phyloP scores from a whole-genome alignment of 2,329 filamentous ascomycete genomes.

The Alternaria viburni region DNA sequence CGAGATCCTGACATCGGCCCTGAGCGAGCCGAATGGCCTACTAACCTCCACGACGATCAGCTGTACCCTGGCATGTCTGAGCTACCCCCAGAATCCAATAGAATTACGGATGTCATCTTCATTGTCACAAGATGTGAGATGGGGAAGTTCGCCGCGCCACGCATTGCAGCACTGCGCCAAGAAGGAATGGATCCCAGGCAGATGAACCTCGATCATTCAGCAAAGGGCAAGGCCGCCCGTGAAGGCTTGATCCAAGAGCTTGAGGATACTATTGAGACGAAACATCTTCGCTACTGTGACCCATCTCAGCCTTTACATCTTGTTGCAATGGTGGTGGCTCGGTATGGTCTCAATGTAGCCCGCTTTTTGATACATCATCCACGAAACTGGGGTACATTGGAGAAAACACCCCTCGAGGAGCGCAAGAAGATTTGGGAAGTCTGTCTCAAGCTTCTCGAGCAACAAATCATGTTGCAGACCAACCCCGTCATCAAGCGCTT shows the following conservation, averaged over 20 bases:
- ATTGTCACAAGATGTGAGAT: conserved; percentile 47
- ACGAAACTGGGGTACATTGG: conserved; percentile 61
- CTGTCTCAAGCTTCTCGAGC: conserved; percentile 68
- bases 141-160: conserved; percentile 35
- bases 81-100: conserved; percentile 39
- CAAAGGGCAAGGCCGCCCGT: conserved; percentile 5
- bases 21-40: conserved; percentile 56
- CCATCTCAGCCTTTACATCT: conserved; percentile 64
- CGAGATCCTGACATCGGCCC: conserved; percentile 48
- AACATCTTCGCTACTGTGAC: conserved; percentile 45
- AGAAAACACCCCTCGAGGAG: conserved; percentile 68
- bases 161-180: conserved; percentile 27
- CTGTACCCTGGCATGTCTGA: conserved; percentile 48
- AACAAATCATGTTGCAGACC: conserved; percentile 66
- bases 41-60: conserved; percentile 59
- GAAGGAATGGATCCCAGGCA: conserved; percentile 13
- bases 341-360: conserved; percentile 75
- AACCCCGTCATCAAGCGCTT: conserved; percentile 64
- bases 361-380: conserved; percentile 76
- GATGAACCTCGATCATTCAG: conserved; percentile 5
- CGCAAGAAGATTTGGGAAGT: conserved; percentile 2
- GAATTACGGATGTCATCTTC: conserved; percentile 53
- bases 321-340: conserved; percentile 65
- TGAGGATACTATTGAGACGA: conserved; percentile 47
- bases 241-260: conserved; percentile 41